Percentiles rank a stretch among this genome's conserved stretches.
phyloP scores from a whole-genome alignment of 164 flowering plant genomes.

The Santalum album region DNA sequence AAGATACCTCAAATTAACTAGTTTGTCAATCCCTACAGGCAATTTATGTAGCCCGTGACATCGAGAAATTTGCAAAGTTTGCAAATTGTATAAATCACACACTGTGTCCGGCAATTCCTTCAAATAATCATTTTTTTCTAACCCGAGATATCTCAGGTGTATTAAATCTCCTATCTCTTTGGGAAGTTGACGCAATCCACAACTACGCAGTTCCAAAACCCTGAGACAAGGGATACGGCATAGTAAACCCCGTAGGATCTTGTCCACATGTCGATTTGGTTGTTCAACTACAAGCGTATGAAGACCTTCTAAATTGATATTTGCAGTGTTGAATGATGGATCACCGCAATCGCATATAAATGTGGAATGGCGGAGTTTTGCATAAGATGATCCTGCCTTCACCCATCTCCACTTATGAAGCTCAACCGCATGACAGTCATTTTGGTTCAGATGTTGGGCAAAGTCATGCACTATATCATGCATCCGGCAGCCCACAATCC shows the following conservation, averaged over 20 bases:
- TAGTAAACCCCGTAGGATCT: background rate
- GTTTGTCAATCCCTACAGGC: constrained; percentile 11
- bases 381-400: background rate
- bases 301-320: background rate
- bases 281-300: too few relatives aligned
- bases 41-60: constrained; percentile 7
- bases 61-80: too few relatives aligned
- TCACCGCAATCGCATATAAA: background rate
- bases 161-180: background rate
- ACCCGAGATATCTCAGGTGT: too few relatives aligned
- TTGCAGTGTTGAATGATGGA: background rate
- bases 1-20: constrained; percentile 16
- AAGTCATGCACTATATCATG: constrained; percentile 7
- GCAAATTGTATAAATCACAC: too few relatives aligned
- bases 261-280: too few relatives aligned
- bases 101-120: too few relatives aligned
- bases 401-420: too few relatives aligned
- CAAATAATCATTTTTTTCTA: too few relatives aligned
- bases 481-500: background rate
- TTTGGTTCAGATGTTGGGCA: background rate
- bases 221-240: background rate
- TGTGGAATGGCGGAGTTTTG: background rate
- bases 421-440: background rate
- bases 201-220: background rate
- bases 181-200: background rate